Conservation (phyloP, 83 land plant species). For the Isoetes engelmannii region DNA sequence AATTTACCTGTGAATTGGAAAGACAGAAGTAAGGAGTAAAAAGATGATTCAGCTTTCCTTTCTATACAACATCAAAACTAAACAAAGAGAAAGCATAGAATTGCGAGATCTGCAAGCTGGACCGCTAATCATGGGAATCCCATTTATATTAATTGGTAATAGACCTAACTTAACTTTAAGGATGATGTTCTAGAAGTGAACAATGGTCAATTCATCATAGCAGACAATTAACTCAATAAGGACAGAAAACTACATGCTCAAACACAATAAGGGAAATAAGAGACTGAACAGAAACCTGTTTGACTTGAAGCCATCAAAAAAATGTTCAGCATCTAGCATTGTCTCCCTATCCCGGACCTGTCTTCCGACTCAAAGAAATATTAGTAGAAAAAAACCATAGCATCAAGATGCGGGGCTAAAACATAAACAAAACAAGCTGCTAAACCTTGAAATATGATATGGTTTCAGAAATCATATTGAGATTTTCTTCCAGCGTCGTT, state of each 20-base stretch:
- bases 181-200: too few species aligned
- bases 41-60: too few species aligned
- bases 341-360: slow-evolving; percentile 16
- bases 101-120: too few species aligned
- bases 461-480: slow-evolving; percentile 19
- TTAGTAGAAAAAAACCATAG: not conserved
- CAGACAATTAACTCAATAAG: too few species aligned
- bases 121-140: too few species aligned
- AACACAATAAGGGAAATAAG: not conserved
- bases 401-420: not conserved
- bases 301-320: slow-evolving; percentile 16
- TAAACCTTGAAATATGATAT: slow-evolving; percentile 15
- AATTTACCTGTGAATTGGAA: too few species aligned
- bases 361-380: not conserved
- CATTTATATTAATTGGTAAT: too few species aligned
- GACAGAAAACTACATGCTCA: not conserved
- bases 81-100: too few species aligned
- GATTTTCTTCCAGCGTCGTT: slow-evolving; percentile 20
- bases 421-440: not conserved
- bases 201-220: too few species aligned
- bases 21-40: too few species aligned
- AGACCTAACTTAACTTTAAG: too few species aligned
- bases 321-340: slow-evolving; percentile 26
- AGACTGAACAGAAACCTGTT: slow-evolving; percentile 8
- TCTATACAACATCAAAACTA: too few species aligned